Conservation (phyloP, 148 eudicot genomes). For the Spergularia bocconei region DNA sequence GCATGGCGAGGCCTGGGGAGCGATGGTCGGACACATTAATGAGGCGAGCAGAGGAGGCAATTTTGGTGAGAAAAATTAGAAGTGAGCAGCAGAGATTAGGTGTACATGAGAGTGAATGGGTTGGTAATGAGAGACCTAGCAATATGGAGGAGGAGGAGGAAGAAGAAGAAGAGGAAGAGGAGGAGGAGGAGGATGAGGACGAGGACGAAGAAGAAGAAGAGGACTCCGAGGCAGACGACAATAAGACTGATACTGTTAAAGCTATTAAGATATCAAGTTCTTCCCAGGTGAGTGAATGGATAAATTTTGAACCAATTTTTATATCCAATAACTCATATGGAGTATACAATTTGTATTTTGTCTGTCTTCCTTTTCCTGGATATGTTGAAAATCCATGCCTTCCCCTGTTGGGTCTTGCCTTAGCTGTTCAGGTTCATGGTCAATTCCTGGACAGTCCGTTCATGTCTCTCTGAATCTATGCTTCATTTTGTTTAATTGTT, state of each 20-base stretch:
- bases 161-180: slow-evolving; percentile 50
- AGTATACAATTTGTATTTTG: neutral
- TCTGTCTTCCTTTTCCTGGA: neutral
- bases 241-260: slow-evolving; percentile 18
- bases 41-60: slow-evolving; percentile 86
- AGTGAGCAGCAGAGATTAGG: slow-evolving; percentile 90
- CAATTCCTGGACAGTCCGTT: neutral
- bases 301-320: neutral
- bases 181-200: slow-evolving; percentile 50
- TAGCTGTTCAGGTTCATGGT: neutral
- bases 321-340: too few species aligned
- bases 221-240: slow-evolving; percentile 30
- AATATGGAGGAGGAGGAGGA: slow-evolving; percentile 36
- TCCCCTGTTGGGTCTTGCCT: neutral
- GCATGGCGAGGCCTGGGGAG: slow-evolving; percentile 94
- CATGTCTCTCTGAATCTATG: neutral
- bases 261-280: slow-evolving; percentile 28
- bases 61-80: slow-evolving; percentile 80
- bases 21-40: slow-evolving; percentile 92
- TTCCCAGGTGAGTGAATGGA: slow-evolving; percentile 38
- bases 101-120: slow-evolving; percentile 87
- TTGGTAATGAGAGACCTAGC: slow-evolving; percentile 55
- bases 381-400: neutral
- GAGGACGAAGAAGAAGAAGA: slow-evolving; percentile 32
- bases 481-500: neutral